Evolutionary conservation across 2,329 filamentous ascomycete species (phyloP).

Genomic region (Cyphellophora europaea): DNA sequence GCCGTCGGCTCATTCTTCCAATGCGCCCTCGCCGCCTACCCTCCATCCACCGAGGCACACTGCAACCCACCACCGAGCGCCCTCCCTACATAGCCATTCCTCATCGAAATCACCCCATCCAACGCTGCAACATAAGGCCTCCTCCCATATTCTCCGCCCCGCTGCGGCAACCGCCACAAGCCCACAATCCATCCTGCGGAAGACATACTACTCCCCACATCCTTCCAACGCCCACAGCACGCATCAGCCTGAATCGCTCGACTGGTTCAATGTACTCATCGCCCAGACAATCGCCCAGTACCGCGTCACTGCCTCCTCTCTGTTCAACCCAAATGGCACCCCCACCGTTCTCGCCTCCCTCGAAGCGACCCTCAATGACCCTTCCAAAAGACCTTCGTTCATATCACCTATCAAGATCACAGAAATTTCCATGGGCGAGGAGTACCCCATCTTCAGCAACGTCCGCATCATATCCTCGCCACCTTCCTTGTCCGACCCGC

Average conservation of each 20-base stretch:
- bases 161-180: conserved; percentile 76
- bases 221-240: conserved; percentile 48
- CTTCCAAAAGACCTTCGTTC: conserved; percentile 77
- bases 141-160: conserved; percentile 61
- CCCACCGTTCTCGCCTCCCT: conserved; percentile 71
- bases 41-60: conserved; percentile 69
- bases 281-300: conserved; percentile 96
- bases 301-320: conserved; percentile 79
- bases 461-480: conserved; percentile 65
- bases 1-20: conserved; percentile 56
- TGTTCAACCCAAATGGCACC: conserved; percentile 46
- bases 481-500: conserved; percentile 29
- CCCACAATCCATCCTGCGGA: conserved; percentile 69
- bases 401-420: conserved; percentile 89
- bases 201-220: conserved; percentile 84
- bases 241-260: conserved; percentile 90
- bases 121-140: conserved; percentile 34
- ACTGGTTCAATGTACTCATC: conserved; percentile 98
- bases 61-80: conserved; percentile 41
- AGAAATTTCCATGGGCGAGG: conserved; percentile 86
- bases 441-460: conserved; percentile 98
- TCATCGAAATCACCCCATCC: conserved; percentile 33
- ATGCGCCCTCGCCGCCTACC: conserved; percentile 2
- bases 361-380: conserved; percentile 78
- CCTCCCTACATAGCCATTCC: conserved; percentile 45